Conservation (phyloP, 192 early-diverging fungal species). For the Helicostylum pulchrum region DNA sequence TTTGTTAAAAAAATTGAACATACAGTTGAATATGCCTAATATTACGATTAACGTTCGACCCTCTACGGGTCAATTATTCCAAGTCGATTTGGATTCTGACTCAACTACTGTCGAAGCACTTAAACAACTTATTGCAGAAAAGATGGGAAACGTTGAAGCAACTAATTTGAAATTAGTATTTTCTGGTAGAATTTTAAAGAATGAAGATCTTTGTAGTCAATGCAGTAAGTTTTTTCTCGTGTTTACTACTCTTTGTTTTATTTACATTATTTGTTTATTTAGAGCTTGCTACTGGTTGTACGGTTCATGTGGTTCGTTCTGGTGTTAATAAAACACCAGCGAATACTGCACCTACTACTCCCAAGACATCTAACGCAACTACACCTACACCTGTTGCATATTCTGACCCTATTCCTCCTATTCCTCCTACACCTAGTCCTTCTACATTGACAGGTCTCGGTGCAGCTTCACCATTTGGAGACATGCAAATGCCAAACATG, state of each 20-base stretch:
- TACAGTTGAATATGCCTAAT: conserved; percentile 3
- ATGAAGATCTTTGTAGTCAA: conserved; percentile 66
- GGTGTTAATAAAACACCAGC: conserved; percentile 32
- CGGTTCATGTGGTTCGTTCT: conserved; percentile 87
- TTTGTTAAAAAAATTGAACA: neutral
- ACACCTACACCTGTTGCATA: neutral
- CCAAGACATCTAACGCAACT: conserved; percentile 23
- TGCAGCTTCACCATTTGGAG: conserved; percentile 11
- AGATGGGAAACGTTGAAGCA: conserved; percentile 49
- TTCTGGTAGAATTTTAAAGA: conserved; percentile 90
- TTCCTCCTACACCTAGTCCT: conserved; percentile 9
- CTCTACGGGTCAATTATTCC: conserved; percentile 48
- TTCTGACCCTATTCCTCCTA: conserved; percentile 17
- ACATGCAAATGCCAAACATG: conserved; percentile 19
- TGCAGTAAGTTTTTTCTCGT: conserved; percentile 55
- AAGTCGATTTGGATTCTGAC: conserved; percentile 45
- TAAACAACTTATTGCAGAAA: conserved; percentile 65
- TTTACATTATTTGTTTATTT: neutral
- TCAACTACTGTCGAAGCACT: conserved; percentile 63
- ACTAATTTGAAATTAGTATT: conserved; percentile 82
- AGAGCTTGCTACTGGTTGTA: conserved; percentile 79
- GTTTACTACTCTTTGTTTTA: neutral
- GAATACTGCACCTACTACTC: neutral
- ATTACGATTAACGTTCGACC: conserved; percentile 51
- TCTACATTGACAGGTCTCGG: neutral